phyloP scores from a whole-genome alignment of 2,329 filamentous ascomycete genomes.

The Penicillium freii region DNA sequence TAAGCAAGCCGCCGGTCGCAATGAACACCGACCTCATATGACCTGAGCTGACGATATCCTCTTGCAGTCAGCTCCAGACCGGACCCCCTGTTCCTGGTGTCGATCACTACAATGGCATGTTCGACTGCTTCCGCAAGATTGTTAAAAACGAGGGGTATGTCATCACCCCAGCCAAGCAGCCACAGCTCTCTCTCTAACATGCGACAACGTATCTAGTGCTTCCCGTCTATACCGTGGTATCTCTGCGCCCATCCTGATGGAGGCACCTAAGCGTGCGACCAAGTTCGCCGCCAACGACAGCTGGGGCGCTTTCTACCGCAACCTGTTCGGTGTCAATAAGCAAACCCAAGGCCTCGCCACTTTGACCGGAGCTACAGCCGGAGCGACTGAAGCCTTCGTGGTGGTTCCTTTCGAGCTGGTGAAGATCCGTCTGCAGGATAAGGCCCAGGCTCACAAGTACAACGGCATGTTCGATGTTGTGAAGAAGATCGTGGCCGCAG shows the following conservation, averaged over 20 bases:
- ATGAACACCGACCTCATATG: slow-evolving; percentile 6
- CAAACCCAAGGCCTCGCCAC: slow-evolving; percentile 91
- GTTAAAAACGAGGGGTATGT: slow-evolving; percentile 87
- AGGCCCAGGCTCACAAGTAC: slow-evolving; percentile 77
- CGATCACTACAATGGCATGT: slow-evolving; percentile 92
- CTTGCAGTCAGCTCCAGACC: slow-evolving; percentile 76
- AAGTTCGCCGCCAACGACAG: slow-evolving; percentile 99
- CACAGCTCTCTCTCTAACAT: neutral
- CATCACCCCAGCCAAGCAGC: neutral
- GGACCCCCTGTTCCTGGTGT: slow-evolving; percentile 64
- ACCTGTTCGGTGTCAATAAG: slow-evolving; percentile 76
- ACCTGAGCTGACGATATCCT: slow-evolving; percentile 3
- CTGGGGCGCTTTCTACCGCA: slow-evolving; percentile 93
- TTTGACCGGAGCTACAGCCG: slow-evolving; percentile 89
- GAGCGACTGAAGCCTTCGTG: slow-evolving; percentile 93
- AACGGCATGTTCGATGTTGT: slow-evolving; percentile 55
- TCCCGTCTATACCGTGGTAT: slow-evolving; percentile 95
- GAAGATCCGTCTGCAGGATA: slow-evolving; percentile 97
- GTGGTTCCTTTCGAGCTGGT: slow-evolving; percentile 97
- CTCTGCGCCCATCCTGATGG: slow-evolving; percentile 93
- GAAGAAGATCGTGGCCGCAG: slow-evolving; percentile 69
- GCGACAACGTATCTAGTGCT: slow-evolving; percentile 53
- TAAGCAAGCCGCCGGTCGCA: slow-evolving; percentile 47
- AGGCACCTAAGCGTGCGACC: slow-evolving; percentile 91
- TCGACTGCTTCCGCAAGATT: slow-evolving; percentile 98